phyloP scores from a whole-genome alignment of 2,329 filamentous ascomycete genomes.

The Plenodomus tracheiphilus region DNA sequence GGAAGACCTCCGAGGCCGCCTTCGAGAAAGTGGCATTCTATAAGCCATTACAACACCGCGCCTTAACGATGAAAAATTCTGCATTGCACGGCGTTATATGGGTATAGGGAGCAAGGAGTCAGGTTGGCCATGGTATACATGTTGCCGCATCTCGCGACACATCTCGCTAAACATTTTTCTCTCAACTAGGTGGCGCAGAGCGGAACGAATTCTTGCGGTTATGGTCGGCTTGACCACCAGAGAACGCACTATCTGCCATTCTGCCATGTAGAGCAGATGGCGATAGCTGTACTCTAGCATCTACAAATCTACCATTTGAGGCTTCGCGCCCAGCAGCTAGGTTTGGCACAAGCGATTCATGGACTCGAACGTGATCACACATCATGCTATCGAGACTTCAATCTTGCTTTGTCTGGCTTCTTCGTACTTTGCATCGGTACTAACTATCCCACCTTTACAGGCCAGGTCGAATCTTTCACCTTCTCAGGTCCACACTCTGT shows the following conservation, averaged over 20 bases:
- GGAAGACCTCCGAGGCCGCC: conserved; percentile 35
- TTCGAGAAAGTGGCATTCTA: conserved; percentile 37
- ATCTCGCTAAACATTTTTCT: conserved; percentile 25
- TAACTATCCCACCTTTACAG: conserved; percentile 23
- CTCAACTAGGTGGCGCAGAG: conserved; percentile 19
- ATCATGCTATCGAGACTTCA: conserved; percentile 44
- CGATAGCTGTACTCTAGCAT: conserved; percentile 45
- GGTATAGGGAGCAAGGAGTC: conserved; percentile 15
- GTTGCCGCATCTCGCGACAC: conserved; percentile 9
- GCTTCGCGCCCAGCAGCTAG: conserved; percentile 30
- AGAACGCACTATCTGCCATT: conserved; percentile 44
- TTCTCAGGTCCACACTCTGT: conserved; percentile 10
- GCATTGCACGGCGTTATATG: conserved; percentile 28
- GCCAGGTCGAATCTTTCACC: conserved; percentile 12
- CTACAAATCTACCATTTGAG: conserved; percentile 30
- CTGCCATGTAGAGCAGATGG: conserved; percentile 41
- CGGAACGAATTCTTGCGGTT: conserved; percentile 14
- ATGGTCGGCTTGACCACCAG: conserved; percentile 20
- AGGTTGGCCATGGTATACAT: conserved; percentile 4
- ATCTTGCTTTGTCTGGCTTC: conserved; percentile 27
- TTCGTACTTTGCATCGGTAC: conserved; percentile 10
- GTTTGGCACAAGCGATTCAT: conserved; percentile 38
- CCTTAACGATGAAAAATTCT: conserved; percentile 7
- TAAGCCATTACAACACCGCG: conserved; percentile 14
- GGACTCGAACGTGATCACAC: conserved; percentile 45